Conservation (phyloP, 371 early-diverging fungal species). For the Fennellomyces sp. region DNA sequence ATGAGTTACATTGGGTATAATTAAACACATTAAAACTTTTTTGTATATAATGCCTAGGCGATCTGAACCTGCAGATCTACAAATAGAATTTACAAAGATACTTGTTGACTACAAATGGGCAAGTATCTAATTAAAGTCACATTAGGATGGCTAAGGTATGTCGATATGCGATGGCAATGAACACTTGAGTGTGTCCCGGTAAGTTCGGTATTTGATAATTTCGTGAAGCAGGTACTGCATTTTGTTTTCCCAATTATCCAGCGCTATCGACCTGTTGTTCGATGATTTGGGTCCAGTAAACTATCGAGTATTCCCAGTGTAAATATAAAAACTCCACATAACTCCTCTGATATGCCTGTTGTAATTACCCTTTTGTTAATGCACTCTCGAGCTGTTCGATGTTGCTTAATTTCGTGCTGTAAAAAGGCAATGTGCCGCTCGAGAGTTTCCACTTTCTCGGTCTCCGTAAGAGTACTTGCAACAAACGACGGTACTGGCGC, state of each 20-base stretch:
- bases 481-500: conserved; percentile 33
- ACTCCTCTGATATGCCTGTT: too few relatives aligned
- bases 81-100: too few relatives aligned
- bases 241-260: conserved; percentile 19
- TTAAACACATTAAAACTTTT: too few relatives aligned
- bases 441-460: conserved; percentile 14
- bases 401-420: conserved; percentile 19
- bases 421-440: background rate
- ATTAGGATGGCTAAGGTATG: background rate
- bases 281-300: conserved; percentile 4
- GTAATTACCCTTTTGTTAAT: conserved; percentile 18
- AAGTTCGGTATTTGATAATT: conserved; percentile 14
- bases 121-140: background rate
- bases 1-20: too few relatives aligned
- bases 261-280: conserved; percentile 6
- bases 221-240: conserved; percentile 21
- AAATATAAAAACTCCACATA: background rate
- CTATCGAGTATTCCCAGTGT: background rate
- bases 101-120: too few relatives aligned
- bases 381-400: conserved; percentile 15
- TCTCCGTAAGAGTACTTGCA: conserved; percentile 10
- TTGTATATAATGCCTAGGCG: too few relatives aligned
- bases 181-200: conserved; percentile 7
- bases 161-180: background rate
- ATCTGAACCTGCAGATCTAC: too few relatives aligned